A percentile compares a stretch with the other conserved stretches of the same genome.
Conservation (phyloP, 805 yeast species). For the Hanseniaspora occidentalis region DNA sequence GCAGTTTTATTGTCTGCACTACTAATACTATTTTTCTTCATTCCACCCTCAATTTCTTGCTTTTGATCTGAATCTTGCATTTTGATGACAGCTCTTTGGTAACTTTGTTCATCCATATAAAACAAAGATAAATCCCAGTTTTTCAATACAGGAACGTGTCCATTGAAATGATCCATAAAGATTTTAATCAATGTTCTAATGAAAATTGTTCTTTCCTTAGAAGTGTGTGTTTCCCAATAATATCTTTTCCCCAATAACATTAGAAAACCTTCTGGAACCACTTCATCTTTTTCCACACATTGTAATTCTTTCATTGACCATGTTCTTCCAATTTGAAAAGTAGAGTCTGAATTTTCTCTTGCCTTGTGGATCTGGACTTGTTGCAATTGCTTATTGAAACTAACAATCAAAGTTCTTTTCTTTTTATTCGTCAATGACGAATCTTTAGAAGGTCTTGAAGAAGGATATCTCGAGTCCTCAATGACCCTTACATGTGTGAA, state of each 20-base stretch:
- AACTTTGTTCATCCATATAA: conserved; percentile 28
- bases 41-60: too few relatives aligned
- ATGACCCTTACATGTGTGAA: conserved; percentile 64
- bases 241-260: conserved; percentile 62
- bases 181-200: conserved; percentile 38
- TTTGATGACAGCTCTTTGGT: conserved; percentile 21
- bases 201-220: conserved; percentile 49
- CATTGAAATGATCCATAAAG: conserved; percentile 42
- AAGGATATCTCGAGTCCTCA: conserved; percentile 64
- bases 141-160: conserved; percentile 39
- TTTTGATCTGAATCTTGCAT: too few relatives aligned
- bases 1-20: too few relatives aligned
- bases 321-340: conserved; percentile 82
- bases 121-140: conserved; percentile 37
- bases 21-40: too few relatives aligned
- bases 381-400: conserved; percentile 52
- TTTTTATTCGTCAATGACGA: conserved; percentile 40
- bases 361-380: conserved; percentile 73
- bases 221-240: conserved; percentile 63
- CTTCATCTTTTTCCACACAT: conserved; percentile 39
- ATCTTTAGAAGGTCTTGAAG: conserved; percentile 50
- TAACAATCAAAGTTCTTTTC: conserved; percentile 38
- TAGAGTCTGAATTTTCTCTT: conserved; percentile 59
- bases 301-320: conserved; percentile 74
- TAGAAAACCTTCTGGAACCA: conserved; percentile 42